Conservation (phyloP, 805 yeast genomes). For the Cyberlindnera meyerae region DNA sequence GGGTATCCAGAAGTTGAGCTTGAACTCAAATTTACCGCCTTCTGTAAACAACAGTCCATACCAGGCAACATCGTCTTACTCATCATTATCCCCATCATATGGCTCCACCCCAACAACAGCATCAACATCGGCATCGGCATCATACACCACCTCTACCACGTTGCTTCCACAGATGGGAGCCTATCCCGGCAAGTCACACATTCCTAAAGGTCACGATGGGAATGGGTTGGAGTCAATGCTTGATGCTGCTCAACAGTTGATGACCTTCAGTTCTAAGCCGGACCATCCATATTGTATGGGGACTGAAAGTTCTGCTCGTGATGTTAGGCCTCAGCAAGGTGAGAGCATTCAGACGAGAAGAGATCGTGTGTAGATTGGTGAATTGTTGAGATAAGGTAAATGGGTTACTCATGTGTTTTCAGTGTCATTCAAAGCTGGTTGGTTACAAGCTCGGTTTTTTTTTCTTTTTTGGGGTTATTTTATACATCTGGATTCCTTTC, state of each 20-base stretch:
- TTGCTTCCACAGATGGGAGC: too few species aligned
- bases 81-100: background rate
- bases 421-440: background rate
- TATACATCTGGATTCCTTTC: too few species aligned
- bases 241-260: slow-evolving; percentile 25
- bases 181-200: too few species aligned
- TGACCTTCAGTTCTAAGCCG: slow-evolving; percentile 12
- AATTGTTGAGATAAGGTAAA: slow-evolving; percentile 12
- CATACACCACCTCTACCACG: background rate
- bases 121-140: background rate
- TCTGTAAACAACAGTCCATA: too few species aligned
- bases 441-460: too few species aligned
- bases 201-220: slow-evolving; percentile 22
- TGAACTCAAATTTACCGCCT: too few species aligned
- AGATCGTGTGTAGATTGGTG: slow-evolving; percentile 15
- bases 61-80: background rate
- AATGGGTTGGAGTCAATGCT: slow-evolving; percentile 21
- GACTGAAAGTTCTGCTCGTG: slow-evolving; percentile 7
- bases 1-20: too few species aligned
- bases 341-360: background rate
- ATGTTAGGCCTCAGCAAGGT: too few species aligned
- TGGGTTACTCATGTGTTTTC: background rate
- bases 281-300: too few species aligned
- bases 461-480: too few species aligned
- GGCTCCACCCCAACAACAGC: background rate